Evolutionary conservation across 2,329 filamentous ascomycete genomes (phyloP), one percentile per base, ranked within the genome.

Genomic region (Capronia americana): DNA sequence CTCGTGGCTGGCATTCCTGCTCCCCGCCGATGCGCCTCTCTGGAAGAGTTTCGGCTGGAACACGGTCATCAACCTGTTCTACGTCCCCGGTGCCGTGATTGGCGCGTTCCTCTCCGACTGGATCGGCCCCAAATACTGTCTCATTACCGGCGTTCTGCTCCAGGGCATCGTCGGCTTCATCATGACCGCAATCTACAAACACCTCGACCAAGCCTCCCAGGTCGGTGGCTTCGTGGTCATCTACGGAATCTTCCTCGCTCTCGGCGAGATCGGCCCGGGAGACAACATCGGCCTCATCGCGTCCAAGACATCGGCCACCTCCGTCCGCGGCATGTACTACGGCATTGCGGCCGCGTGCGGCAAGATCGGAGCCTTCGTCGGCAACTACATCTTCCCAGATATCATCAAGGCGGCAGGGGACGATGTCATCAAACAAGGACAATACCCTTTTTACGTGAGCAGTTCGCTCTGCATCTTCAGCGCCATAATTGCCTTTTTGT

Each of bases 381-480:
- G 93, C 10, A 92, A 90, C 0, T 93, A 91, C 73, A 88, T 95
- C 12, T 92, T 95, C 58, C 71, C 71, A 1, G 89, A 90, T 0
- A 86, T 92, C 66, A 90, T 93, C 63, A 78, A 82, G 67, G 79
- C 83, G 28, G 83, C 87, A 58, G 85, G 84, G 0, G 88, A 82
- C 62, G 81, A 84, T 61, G 78, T 79, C 0, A 79, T 85, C 23
- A 83, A 86, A 23, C 83, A 84, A 4, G 92, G 92, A 0, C 92
- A 97, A 75, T 92, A 96, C 71, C 93, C 93, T 0, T 97, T 97
- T 80, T 97, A 88, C 77, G 92, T 97, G n/a, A 89, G 89, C 1
- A 90, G 89, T 46, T 82, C 86, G 26, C 78, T 97, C 63, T 95
- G 92, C 71, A 78, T 96, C n/a, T 81, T 97, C 57, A 89, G 88